Evolutionary conservation across 371 early-diverging fungal species (phyloP).

Genomic region (Rozella allomycis): DNA sequence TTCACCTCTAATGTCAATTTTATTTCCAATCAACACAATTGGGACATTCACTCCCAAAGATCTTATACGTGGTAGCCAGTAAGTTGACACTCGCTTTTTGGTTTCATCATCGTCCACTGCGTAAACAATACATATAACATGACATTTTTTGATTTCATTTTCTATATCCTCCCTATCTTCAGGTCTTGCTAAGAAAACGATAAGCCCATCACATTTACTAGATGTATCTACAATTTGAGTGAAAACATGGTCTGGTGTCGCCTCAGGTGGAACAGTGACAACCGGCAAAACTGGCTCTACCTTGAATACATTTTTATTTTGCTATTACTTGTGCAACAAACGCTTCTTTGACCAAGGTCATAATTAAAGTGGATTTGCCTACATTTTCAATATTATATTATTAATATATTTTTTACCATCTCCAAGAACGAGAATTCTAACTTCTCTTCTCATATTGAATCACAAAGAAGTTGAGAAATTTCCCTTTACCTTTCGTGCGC

Average conservation of each 20-base stretch:
- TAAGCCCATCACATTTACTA: slow-evolving; percentile 13
- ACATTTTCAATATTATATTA: slow-evolving; percentile 37
- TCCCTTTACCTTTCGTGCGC: no score
- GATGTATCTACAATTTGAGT: slow-evolving; percentile 90
- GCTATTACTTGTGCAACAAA: slow-evolving; percentile 66
- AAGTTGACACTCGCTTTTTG: slow-evolving; percentile 53
- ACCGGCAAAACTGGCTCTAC: slow-evolving; percentile 53
- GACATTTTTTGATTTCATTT: slow-evolving; percentile 72
- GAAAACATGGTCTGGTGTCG: slow-evolving; percentile 83
- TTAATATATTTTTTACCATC: slow-evolving; percentile 47
- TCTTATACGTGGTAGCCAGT: slow-evolving; percentile 81
- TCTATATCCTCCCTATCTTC: slow-evolving; percentile 70
- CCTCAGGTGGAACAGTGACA: slow-evolving; percentile 90
- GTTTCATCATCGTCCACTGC: slow-evolving; percentile 59
- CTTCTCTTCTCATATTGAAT: slow-evolving; percentile 64
- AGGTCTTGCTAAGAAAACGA: slow-evolving; percentile 32
- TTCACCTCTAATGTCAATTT: slow-evolving; percentile 67
- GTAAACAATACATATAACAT: slow-evolving; percentile 89
- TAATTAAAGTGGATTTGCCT: slow-evolving; percentile 87
- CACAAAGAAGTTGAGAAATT: no score
- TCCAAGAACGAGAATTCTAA: slow-evolving; percentile 67
- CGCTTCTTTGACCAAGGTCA: slow-evolving; percentile 78
- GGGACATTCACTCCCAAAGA: slow-evolving; percentile 68
- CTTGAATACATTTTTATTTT: neutral
- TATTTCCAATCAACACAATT: slow-evolving; percentile 78